Percentiles rank a stretch among this genome's conserved stretches.
Conservation (phyloP, 371 early-diverging fungal genomes). For the Nematocida sp. region DNA sequence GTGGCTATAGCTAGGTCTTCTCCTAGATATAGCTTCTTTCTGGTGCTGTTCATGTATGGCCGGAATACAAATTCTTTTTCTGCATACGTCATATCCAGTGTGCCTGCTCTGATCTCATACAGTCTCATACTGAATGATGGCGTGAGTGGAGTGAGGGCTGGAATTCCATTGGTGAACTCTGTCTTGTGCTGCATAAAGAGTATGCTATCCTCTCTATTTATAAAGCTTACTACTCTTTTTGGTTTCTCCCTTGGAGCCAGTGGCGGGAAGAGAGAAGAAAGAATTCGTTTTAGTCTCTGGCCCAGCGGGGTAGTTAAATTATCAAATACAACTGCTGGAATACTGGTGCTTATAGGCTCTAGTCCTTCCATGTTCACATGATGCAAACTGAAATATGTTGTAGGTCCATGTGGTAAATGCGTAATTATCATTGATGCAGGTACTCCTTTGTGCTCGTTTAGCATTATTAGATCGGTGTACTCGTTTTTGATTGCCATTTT, state of each 20-base stretch:
- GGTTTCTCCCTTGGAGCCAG: conserved; percentile 88
- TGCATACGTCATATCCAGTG: conserved; percentile 82
- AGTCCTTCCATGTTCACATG: conserved; percentile 7
- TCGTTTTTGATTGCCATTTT: conserved; percentile 69
- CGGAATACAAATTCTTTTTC: conserved; percentile 91
- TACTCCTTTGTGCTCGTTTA: conserved; percentile 91
- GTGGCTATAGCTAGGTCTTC: background rate
- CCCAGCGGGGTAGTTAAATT: conserved; percentile 47
- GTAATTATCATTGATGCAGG: conserved; percentile 87
- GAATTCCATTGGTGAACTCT: conserved; percentile 75
- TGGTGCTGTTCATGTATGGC: conserved; percentile 83
- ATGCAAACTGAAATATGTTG: conserved; percentile 86
- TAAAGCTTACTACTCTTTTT: conserved; percentile 86
- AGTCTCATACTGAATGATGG: conserved; percentile 90
- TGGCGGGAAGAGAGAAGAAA: conserved; percentile 43
- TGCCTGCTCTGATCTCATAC: conserved; percentile 66
- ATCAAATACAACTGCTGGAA: conserved; percentile 42
- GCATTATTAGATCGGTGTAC: conserved; percentile 84
- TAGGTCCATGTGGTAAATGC: conserved; percentile 95
- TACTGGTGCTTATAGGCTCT: conserved; percentile 23
- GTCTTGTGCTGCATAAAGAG: conserved; percentile 90
- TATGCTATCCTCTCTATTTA: conserved; percentile 85
- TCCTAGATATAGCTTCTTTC: conserved; percentile 66
- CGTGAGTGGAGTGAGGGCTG: conserved; percentile 84
- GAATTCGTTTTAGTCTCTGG: conserved; percentile 33